Evolutionary conservation across 768 basidiomycete genomes (phyloP), one percentile per base, ranked within the genome.

Genomic region (Hygrophoropsis aurantiaca): DNA sequence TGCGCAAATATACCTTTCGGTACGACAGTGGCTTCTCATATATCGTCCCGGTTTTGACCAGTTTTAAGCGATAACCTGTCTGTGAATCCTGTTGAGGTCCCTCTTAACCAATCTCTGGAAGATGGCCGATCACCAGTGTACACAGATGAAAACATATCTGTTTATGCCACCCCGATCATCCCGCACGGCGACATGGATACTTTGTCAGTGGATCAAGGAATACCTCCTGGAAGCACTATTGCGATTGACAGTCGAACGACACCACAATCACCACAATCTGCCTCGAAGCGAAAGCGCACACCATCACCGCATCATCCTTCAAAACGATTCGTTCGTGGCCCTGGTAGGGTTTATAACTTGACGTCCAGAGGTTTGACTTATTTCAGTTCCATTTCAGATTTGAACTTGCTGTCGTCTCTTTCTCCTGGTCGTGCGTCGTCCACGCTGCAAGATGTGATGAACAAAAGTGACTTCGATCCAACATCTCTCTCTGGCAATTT

Each of bases 1-100:
- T 85, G 77, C 76, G 91, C 9, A 67, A 73, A 26, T 89, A 83
- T 55, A 74, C 80, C 0, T 81, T 70, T 52, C 75, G 91, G 91
- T 90, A 56, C 52, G 72, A 38, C 21, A 1, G 46, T 48, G 44
- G 51, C 40, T 33, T 45, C 42, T 7, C 35, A 39, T 34, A 25
- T 50, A 30, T 7, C 27, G 6, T 30, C 13, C 27, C 13, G 13
- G 13, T 13, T 6, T 13, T 30, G 13, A 30, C 7, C 27, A 30
- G 27, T 30, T 7, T 30, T 5, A 42, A 85, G 86, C 49, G 76
- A 82, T 23, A 71, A 71, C 4, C 60, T 89, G 35, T 57, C 66
- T 11, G 66, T 87, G 19, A 67, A 70, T 42, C 67, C 74, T 8
- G 53, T 62, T 11, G 79, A 85, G 60, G 64, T 75, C 11, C 66